Evolutionary conservation across 805 yeast species (phyloP), one percentile per base, ranked within the genome.

Genomic region (Phaffomyces thermotolerans): DNA sequence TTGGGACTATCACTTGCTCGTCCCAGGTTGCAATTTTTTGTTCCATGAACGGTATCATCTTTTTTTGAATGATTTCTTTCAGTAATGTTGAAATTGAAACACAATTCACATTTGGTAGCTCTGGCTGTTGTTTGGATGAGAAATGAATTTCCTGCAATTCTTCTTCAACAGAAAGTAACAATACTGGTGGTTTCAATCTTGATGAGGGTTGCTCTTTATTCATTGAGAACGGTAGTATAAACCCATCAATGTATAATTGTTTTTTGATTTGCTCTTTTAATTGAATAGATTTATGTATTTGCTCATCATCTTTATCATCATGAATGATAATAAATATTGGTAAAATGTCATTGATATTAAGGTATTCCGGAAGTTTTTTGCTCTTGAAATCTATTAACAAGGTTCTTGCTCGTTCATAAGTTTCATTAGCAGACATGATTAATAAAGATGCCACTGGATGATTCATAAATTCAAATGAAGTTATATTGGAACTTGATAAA

Each of bases 401-500:
- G 17, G 72, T 74, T 41, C 83, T 71, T 6, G 93, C 79, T n/a
- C 65, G 62, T 12, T 75, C 79, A 29, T 76, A 60, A 0, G 73
- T 47, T 44, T 81, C 85, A 13, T 63, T 50, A 20, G 77, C 69
- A 20, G 86, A 76, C 4, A 88, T 68, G 1, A 81, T 80, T 40
- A 88, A 71, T 13, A 91, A 58, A 35, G 89, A 84, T 3, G 86
- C 73, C 2, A 88, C 75, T 0, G 97, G 97, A 58, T 90, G 96
- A 51, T 84, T 81, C 60, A 89, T 80, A 6, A 88, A 81, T 60
- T 91, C 97, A 58, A 85, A 87, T 2, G 91, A 80, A 2, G 86
- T 78, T 8, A 85, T 63, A 8, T 72, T 71, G 13, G 76, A 72
- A 12, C 83, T 70, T 4, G 87, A 72, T 8, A 84, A 66, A 35